Evolutionary conservation across 2,329 filamentous ascomycete species (phyloP).

Genomic region (Botrytis medusae): DNA sequence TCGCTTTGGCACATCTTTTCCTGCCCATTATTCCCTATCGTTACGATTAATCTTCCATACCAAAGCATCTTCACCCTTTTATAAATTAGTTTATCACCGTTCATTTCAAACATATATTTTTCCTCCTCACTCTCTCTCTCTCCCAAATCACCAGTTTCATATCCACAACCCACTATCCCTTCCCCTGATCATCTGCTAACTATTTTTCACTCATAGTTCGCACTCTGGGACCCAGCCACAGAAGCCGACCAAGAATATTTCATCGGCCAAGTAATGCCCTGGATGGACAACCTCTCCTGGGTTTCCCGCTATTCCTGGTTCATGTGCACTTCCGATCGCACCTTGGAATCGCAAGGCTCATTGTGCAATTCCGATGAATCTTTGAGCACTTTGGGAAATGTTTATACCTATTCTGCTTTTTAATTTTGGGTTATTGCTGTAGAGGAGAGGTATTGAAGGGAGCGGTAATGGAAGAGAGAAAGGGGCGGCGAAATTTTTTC

Average conservation of each 20-base stretch:
- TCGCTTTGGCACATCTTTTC: too few species aligned
- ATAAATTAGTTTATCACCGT: neutral
- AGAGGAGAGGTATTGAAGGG: too few species aligned
- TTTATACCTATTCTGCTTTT: constrained; percentile 6
- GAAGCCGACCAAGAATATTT: constrained; percentile 41
- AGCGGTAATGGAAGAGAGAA: neutral
- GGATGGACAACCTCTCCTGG: constrained; percentile 43
- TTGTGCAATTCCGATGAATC: neutral
- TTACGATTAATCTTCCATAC: accelerated
- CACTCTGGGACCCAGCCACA: neutral
- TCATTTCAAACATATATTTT: neutral
- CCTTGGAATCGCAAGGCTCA: neutral
- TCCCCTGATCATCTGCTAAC: neutral
- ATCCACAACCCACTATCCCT: neutral
- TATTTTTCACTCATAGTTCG: neutral
- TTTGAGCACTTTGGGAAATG: neutral
- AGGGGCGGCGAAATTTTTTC: neutral
- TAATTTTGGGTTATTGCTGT: neutral
- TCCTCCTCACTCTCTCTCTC: too few species aligned
- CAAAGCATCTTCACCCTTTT: neutral
- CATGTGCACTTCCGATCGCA: constrained; percentile 15
- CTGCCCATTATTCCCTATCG: too few species aligned
- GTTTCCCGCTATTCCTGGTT: constrained; percentile 21
- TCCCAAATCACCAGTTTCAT: too few species aligned
- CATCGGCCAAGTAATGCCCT: constrained; percentile 44